Evolutionary conservation across 2,329 filamentous ascomycete species (phyloP).

Genomic region (Talaromyces amestolkiae): DNA sequence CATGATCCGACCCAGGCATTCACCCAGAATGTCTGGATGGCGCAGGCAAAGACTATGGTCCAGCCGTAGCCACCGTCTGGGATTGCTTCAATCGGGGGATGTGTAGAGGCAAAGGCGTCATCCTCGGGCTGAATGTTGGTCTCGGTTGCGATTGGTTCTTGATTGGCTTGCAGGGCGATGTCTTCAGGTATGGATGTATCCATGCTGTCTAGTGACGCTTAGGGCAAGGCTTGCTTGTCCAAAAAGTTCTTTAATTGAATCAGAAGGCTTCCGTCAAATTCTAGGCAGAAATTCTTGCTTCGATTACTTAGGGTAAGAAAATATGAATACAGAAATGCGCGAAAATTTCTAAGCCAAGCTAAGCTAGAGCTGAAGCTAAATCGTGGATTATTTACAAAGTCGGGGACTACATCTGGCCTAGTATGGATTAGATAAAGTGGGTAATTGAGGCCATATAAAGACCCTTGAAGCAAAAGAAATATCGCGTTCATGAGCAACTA

Average conservation of each 20-base stretch:
- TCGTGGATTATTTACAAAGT: neutral
- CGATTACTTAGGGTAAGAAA: neutral
- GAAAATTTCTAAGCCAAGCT: too few species aligned
- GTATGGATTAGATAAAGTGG: neutral
- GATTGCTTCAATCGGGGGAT: neutral
- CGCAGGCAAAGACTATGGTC: constrained; percentile 6
- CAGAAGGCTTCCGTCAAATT: neutral
- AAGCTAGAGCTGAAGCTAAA: neutral
- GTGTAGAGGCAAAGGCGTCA: neutral
- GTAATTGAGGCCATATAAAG: neutral
- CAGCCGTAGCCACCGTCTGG: constrained; percentile 6
- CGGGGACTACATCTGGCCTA: neutral
- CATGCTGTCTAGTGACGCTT: neutral
- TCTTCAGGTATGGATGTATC: neutral
- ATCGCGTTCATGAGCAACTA: too few species aligned
- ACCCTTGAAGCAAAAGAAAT: neutral
- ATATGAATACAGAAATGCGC: neutral
- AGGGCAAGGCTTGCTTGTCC: neutral
- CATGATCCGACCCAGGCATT: constrained; percentile 10
- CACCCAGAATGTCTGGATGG: neutral
- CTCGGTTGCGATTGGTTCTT: neutral
- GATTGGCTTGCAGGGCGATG: neutral
- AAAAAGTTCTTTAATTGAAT: neutral
- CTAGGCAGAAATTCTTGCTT: neutral
- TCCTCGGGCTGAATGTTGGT: neutral